These are phyloP conservation scores for Chondrus crispus DNA, from an alignment of 23 red algal genomes.

Conservation along the genomic window DNA sequence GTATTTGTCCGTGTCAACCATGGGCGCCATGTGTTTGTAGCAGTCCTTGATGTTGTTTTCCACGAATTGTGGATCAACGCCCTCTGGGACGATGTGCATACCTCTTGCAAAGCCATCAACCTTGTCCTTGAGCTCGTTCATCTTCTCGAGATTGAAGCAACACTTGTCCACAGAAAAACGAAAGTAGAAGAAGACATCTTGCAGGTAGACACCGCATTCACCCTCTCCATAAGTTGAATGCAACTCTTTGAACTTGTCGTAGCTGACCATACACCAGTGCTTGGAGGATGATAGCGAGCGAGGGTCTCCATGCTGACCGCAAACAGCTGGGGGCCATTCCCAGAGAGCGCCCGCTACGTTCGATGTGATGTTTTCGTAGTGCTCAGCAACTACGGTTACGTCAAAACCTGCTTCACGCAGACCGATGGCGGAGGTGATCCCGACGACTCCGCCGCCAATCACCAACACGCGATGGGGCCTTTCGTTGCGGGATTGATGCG, in stretches of 20 bases:
- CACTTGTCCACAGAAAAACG: neutral
- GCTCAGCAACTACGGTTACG: conserved; percentile 39
- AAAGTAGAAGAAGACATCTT: conserved; percentile 2
- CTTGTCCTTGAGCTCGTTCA: neutral
- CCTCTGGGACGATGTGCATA: neutral
- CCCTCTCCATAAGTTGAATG: neutral
- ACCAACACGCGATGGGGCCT: conserved; percentile 17
- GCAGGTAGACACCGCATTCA: neutral
- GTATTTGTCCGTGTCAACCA: neutral
- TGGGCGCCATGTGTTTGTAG: neutral
- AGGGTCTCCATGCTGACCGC: neutral
- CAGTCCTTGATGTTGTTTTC: neutral
- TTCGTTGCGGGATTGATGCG: neutral
- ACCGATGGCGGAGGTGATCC: conserved; percentile 67
- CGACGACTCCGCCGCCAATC: conserved; percentile 68
- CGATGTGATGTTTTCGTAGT: conserved; percentile 3
- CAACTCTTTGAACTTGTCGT: neutral
- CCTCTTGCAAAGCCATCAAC: neutral
- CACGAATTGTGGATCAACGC: neutral
- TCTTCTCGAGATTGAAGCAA: neutral
- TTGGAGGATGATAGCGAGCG: neutral
- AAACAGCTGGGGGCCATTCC: conserved; percentile 1
- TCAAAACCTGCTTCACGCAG: conserved; percentile 25
- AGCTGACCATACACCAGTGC: neutral
- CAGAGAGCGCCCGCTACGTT: neutral